A percentile compares a stretch with the other conserved stretches of the same genome.
phyloP scores from a whole-genome alignment of 1,284 basidiomycete genomes.

The Sanghuangporus baumii region DNA sequence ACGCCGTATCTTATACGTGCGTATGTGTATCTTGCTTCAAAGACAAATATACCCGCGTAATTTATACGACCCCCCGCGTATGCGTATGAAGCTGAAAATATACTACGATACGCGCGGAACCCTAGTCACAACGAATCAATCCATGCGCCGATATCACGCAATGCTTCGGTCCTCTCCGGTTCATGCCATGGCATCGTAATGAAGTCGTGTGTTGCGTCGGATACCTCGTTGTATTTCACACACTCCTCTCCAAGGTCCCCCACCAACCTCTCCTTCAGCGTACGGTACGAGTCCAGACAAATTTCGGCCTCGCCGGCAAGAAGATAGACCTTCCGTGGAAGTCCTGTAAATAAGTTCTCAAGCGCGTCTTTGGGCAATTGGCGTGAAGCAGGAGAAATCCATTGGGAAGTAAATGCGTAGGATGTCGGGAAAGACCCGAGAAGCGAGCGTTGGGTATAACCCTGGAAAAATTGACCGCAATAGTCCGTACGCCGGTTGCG shows the following conservation, averaged over 20 bases:
- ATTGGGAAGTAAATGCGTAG: slow-evolving; percentile 11
- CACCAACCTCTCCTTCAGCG: slow-evolving; percentile 24
- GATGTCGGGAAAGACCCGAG: slow-evolving; percentile 18
- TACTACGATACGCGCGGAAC: too few species aligned
- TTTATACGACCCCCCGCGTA: too few species aligned
- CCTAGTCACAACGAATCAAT: slow-evolving; percentile 11
- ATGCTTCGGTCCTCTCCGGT: slow-evolving; percentile 26
- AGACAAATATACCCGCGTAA: too few species aligned
- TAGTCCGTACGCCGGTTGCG: slow-evolving; percentile 21
- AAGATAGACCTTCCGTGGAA: slow-evolving; percentile 28
- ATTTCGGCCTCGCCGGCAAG: slow-evolving; percentile 30
- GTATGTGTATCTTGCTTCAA: too few species aligned
- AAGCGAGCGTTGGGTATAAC: slow-evolving; percentile 20
- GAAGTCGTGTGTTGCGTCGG: slow-evolving; percentile 30
- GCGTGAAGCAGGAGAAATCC: slow-evolving; percentile 20
- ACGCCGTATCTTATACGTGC: too few species aligned
- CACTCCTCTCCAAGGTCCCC: slow-evolving; percentile 25
- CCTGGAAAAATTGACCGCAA: slow-evolving; percentile 11
- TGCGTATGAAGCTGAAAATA: too few species aligned
- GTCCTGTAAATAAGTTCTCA: background rate
- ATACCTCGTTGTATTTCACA: slow-evolving; percentile 25
- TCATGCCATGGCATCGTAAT: slow-evolving; percentile 21
- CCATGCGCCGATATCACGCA: slow-evolving; percentile 25
- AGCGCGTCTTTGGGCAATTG: slow-evolving; percentile 4
- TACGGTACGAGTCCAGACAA: slow-evolving; percentile 28